Percentiles rank a stretch among this genome's conserved stretches.
These are phyloP conservation scores for Pestalotiopsis sp. DNA, from an alignment of 2,329 filamentous ascomycete genomes.

Conservation along the genomic window DNA sequence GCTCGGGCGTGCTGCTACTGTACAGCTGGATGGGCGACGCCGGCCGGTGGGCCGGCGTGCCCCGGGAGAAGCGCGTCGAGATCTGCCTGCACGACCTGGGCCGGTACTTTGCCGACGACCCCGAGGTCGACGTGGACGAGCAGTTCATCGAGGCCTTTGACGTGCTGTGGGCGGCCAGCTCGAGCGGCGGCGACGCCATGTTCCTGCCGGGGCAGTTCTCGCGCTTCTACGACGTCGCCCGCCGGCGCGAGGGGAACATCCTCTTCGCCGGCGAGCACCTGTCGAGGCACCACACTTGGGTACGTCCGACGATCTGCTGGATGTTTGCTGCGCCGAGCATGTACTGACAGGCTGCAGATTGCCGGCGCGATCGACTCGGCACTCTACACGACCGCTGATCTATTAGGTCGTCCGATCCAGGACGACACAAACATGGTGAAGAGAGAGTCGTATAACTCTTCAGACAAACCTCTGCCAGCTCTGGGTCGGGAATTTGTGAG, in stretches of 20 bases:
- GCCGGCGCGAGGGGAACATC: not conserved
- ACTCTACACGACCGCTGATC: not conserved
- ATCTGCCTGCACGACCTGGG: constrained; percentile 16
- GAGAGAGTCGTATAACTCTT: not conserved
- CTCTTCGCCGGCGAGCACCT: constrained; percentile 1
- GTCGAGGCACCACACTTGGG: constrained; percentile 7
- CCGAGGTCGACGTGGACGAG: constrained; percentile 16
- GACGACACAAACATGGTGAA: not conserved
- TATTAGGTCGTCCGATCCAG: not conserved
- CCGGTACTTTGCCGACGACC: constrained; percentile 12
- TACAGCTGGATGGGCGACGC: constrained; percentile 20
- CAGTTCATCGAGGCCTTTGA: constrained; percentile 19
- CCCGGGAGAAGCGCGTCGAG: constrained; percentile 12
- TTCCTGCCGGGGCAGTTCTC: constrained; percentile 5
- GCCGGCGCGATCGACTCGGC: not conserved
- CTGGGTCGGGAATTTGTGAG: not conserved
- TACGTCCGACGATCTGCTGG: not conserved
- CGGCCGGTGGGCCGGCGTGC: constrained; percentile 11
- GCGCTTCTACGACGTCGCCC: not conserved
- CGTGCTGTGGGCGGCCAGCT: constrained; percentile 15
- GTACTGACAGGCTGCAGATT: not conserved
- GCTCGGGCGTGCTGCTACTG: constrained; percentile 16
- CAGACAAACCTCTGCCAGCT: not conserved
- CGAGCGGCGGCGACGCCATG: constrained; percentile 13
- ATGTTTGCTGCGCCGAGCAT: not conserved